Percentiles rank a stretch among this genome's conserved stretches.
These are phyloP conservation scores for Nakataea oryzae DNA, from an alignment of 2,329 filamentous ascomycete species.

Conservation along the genomic window DNA sequence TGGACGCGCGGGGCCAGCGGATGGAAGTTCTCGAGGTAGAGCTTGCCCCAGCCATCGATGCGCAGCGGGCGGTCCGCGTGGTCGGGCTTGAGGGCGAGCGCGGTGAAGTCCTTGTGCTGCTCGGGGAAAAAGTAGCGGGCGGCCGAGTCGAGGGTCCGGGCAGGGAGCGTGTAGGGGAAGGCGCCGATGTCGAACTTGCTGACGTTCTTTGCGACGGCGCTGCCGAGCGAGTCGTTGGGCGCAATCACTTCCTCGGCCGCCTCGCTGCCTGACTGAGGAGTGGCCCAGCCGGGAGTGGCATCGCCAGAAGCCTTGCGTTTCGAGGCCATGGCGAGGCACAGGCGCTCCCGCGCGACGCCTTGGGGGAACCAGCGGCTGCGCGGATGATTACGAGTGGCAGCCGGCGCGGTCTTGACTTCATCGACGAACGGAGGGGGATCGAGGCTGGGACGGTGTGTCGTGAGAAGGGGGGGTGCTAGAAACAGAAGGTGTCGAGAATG, in stretches of 20 bases:
- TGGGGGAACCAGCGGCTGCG: too few species aligned
- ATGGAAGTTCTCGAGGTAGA: slow-evolving; percentile 88
- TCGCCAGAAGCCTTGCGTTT: not conserved
- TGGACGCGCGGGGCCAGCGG: slow-evolving; percentile 76
- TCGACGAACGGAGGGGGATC: too few species aligned
- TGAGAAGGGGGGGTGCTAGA: not conserved
- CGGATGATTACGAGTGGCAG: not conserved
- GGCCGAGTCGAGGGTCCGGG: not conserved
- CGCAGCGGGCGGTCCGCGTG: slow-evolving; percentile 69
- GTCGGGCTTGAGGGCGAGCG: slow-evolving; percentile 1
- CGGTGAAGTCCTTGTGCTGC: not conserved
- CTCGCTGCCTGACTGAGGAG: not conserved
- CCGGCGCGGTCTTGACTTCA: not conserved
- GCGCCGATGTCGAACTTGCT: not conserved
- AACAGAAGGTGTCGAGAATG: not conserved
- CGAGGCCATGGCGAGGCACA: not conserved
- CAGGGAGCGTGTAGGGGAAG: not conserved
- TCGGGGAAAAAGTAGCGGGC: not conserved
- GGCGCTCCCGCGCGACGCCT: not conserved
- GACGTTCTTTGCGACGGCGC: not conserved
- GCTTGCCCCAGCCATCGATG: slow-evolving; percentile 66
- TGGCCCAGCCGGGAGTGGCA: not conserved
- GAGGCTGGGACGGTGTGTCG: not conserved
- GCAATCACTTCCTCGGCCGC: not conserved
- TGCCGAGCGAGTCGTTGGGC: not conserved